These are phyloP conservation scores for Atkinsonella hypoxylon DNA, from an alignment of 2,329 filamentous ascomycete species.

Conservation along the genomic window DNA sequence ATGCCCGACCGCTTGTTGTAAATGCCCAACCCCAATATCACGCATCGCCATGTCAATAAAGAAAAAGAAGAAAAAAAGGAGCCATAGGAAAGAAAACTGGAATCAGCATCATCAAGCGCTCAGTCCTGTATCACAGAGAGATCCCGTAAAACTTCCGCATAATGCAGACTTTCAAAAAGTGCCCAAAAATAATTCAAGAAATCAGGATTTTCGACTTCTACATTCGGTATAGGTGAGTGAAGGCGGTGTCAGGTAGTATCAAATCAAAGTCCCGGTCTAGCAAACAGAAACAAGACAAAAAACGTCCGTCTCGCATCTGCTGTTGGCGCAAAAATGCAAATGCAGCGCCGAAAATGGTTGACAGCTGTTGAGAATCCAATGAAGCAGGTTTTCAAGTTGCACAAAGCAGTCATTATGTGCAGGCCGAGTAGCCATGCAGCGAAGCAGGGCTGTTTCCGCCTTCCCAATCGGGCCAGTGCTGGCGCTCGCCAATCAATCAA, in stretches of 20 bases:
- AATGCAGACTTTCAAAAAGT: no score
- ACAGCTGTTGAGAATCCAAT: background rate
- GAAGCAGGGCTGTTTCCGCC: background rate
- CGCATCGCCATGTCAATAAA: constrained; percentile 1
- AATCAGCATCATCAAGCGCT: background rate
- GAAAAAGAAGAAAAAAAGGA: background rate
- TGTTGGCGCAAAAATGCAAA: background rate
- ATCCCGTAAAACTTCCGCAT: no score
- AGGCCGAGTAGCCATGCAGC: background rate
- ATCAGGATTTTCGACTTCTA: no score
- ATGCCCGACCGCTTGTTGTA: constrained; percentile 3
- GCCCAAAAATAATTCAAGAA: no score
- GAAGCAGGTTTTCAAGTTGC: background rate
- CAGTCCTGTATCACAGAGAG: no score
- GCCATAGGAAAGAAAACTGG: background rate
- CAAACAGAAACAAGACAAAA: background rate
- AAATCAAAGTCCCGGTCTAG: no score
- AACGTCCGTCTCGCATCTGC: background rate
- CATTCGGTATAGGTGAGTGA: no score
- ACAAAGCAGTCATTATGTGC: background rate
- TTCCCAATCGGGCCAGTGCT: background rate
- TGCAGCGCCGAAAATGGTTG: background rate
- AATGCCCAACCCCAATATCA: background rate
- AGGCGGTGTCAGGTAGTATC: no score
- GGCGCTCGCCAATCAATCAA: background rate